Evolutionary conservation across 768 basidiomycete species (phyloP), one percentile per base, ranked within the genome.

Genomic region (Lyophyllum semitale): DNA sequence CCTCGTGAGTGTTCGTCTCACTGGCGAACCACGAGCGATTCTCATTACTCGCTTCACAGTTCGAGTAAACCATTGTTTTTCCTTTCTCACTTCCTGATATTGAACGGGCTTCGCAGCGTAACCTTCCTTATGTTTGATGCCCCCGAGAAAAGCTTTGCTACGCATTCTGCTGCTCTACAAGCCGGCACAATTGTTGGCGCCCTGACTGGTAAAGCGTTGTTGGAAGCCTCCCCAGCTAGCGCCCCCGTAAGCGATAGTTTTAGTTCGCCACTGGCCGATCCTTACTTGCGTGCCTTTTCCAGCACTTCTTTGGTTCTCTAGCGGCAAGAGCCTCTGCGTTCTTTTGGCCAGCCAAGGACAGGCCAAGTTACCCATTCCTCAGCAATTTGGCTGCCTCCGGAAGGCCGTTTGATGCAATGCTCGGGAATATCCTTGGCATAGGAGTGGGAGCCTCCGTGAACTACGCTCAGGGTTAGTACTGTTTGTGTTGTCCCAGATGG

Each of bases 401-500:
- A 3, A 65, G 71, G 9, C 75, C 75, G 11, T 52, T 73, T 17
- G 71, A 79, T 25, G 72, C 78, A 43, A 55, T 82, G 18, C 67
- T 79, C 12, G 76, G 76, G 11, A 72, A 72, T 26, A 71, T 80
- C 8, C 55, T 84, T 7, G 77, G 80, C 1, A 66, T 84, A 4
- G 77, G 78, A 3, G 73, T 83, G 12, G 73, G 76, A 0, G 73
- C 74, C 17, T 74, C 76, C 1, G 77, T 79, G 25, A 78, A 76
- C 62, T 73, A 73, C 44, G 75, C 78, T 0, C 80, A 83, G 58
- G 70, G 77, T 77, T 33, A 18, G 8, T 27, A 29, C 11, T 52
- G 25, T 4, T 23, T 6, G n/a, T 50, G 9, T 13, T 45, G 5
- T 15, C 3, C 23, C 8, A 23, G 11, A 3, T 35, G 13, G 22